Conservation (phyloP, 371 early-diverging fungal species). For the Mucor plumbeus region DNA sequence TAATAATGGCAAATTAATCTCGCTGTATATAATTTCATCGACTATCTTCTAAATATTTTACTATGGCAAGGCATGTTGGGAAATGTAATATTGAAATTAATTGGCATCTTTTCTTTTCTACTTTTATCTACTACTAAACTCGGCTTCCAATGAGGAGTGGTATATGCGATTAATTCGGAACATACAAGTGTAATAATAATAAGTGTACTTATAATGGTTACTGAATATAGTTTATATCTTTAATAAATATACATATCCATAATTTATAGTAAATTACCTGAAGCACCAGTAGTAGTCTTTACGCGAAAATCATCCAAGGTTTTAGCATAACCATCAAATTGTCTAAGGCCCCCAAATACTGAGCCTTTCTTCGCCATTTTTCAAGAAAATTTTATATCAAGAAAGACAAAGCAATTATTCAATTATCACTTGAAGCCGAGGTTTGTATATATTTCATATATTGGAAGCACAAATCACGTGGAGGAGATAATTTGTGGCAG, state of each 20-base stretch:
- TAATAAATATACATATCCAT: not conserved
- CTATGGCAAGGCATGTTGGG: conserved; percentile 91
- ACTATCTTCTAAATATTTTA: conserved; percentile 32
- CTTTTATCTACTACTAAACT: conserved; percentile 85
- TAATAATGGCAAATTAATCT: not conserved
- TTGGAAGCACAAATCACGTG: not conserved
- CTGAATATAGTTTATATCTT: conserved; percentile 34
- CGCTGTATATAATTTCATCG: not conserved
- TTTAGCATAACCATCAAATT: conserved; percentile 95
- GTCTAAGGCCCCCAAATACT: conserved; percentile 55
- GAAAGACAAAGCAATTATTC: not conserved
- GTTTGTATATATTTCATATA: not conserved
- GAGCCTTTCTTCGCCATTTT: conserved; percentile 40
- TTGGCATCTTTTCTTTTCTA: conserved; percentile 87
- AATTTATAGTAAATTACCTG: conserved; percentile 52
- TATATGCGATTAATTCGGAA: conserved; percentile 85
- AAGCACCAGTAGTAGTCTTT: conserved; percentile 86
- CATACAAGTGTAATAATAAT: conserved; percentile 77
- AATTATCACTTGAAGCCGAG: not conserved
- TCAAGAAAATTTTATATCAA: not conserved
- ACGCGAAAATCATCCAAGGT: conserved; percentile 95
- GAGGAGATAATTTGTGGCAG: not conserved
- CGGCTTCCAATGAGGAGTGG: conserved; percentile 68
- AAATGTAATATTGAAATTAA: conserved; percentile 90
- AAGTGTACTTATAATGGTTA: conserved; percentile 80